Evolutionary conservation across 129 eudicot species (phyloP).

Genomic region (Pseudognaphalium luteoalbum): DNA sequence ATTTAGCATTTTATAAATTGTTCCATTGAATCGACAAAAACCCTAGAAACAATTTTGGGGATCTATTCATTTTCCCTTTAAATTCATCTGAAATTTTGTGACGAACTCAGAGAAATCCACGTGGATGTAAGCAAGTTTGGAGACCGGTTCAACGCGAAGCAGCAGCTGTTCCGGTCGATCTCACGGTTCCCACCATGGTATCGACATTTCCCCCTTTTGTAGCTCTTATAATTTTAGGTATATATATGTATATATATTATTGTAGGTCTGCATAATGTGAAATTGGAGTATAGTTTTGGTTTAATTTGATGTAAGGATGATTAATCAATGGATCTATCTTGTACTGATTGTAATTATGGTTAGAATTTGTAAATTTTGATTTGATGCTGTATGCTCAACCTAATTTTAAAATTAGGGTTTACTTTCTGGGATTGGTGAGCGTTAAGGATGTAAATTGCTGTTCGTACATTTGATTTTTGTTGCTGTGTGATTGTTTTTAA

Average conservation of each 20-base stretch:
- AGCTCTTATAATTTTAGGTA: neutral
- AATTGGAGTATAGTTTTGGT: neutral
- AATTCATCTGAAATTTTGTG: slow-evolving; percentile 3
- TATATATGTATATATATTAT: neutral
- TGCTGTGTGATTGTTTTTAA: no score
- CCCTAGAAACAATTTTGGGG: slow-evolving; percentile 28
- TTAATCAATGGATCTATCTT: slow-evolving; percentile 7
- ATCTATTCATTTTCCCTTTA: slow-evolving; percentile 13
- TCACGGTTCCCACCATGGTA: slow-evolving; percentile 33
- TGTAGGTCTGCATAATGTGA: neutral
- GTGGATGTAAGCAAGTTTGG: slow-evolving; percentile 19
- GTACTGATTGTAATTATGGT: neutral
- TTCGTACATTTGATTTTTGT: no score
- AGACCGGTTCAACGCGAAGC: slow-evolving; percentile 22
- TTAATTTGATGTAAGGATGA: slow-evolving; percentile 7
- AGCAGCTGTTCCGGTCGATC: slow-evolving; percentile 1
- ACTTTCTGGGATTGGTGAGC: no score
- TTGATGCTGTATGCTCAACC: neutral
- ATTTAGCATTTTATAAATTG: slow-evolving; percentile 4
- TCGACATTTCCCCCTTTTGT: slow-evolving; percentile 1
- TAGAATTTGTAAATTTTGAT: neutral
- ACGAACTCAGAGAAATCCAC: slow-evolving; percentile 26
- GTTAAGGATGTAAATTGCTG: no score
- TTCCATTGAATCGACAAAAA: slow-evolving; percentile 20
- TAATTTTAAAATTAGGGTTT: neutral